phyloP scores from a whole-genome alignment of 148 eudicot genomes.

The Camellia granthamiana region DNA sequence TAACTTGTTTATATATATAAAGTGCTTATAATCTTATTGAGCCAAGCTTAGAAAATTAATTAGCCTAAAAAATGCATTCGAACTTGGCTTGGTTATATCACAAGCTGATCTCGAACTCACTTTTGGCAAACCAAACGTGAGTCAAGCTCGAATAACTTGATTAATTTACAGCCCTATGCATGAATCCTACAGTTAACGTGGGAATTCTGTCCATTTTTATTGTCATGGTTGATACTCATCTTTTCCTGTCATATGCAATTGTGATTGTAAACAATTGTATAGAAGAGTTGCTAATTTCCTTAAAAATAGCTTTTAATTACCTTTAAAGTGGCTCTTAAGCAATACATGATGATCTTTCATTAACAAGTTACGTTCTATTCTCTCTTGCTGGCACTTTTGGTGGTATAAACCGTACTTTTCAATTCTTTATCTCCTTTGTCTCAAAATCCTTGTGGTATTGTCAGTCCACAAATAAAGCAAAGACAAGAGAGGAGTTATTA shows the following conservation, averaged over 20 bases:
- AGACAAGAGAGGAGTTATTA: constrained; percentile 83
- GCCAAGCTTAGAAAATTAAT: no score
- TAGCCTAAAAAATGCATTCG: no score
- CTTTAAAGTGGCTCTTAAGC: neutral
- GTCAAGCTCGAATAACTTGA: no score
- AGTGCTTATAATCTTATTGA: no score
- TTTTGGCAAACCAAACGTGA: no score
- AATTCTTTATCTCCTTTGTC: neutral
- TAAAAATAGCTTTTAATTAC: neutral
- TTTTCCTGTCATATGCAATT: neutral
- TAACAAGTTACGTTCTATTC: neutral
- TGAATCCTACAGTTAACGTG: neutral
- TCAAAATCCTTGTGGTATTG: constrained; percentile 9
- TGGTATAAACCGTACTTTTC: neutral
- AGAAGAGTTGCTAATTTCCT: neutral
- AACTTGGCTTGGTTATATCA: no score
- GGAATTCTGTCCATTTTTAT: neutral
- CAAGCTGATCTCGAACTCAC: no score
- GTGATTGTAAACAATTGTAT: neutral
- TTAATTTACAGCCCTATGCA: no score
- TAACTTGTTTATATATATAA: no score
- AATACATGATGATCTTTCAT: neutral
- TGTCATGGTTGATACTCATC: neutral
- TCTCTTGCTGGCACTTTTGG: constrained; percentile 6
- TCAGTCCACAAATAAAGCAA: constrained; percentile 54